Percentiles rank a stretch among this genome's conserved stretches.
These are phyloP conservation scores for Collybia sp. DNA, from an alignment of 768 basidiomycete genomes.

Conservation along the genomic window DNA sequence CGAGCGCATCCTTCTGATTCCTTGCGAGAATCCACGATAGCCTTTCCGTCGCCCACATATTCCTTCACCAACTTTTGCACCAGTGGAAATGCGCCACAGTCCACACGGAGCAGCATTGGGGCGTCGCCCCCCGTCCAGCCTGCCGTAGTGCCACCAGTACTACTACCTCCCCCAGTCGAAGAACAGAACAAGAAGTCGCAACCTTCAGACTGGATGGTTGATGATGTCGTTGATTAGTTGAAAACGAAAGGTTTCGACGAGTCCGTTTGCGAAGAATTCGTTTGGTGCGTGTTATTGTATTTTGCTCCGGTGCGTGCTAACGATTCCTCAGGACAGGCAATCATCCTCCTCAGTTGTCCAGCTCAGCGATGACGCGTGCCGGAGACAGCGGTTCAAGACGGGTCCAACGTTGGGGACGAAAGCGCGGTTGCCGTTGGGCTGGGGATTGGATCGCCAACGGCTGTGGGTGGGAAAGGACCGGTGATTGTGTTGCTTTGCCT, in stretches of 20 bases:
- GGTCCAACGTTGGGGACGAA: too few relatives aligned
- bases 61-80: too few relatives aligned
- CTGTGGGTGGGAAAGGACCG: too few relatives aligned
- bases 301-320: too few relatives aligned
- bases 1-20: not conserved
- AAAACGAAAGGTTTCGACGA: constrained; percentile 84
- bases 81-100: constrained; percentile 23
- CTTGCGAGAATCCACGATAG: not conserved
- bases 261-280: too few relatives aligned
- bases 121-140: too few relatives aligned
- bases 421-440: constrained; percentile 5
- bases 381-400: not conserved
- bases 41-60: too few relatives aligned
- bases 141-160: too few relatives aligned
- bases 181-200: too few relatives aligned
- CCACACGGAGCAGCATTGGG: constrained; percentile 45
- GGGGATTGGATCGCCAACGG: constrained; percentile 13
- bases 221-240: constrained; percentile 91
- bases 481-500: constrained; percentile 7
- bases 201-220: too few relatives aligned
- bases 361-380: not conserved
- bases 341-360: constrained; percentile 21
- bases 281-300: not conserved
- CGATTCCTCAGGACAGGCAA: constrained; percentile 94
- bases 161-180: too few relatives aligned